phyloP scores from a whole-genome alignment of 768 basidiomycete genomes.

The Mycena latifolia region DNA sequence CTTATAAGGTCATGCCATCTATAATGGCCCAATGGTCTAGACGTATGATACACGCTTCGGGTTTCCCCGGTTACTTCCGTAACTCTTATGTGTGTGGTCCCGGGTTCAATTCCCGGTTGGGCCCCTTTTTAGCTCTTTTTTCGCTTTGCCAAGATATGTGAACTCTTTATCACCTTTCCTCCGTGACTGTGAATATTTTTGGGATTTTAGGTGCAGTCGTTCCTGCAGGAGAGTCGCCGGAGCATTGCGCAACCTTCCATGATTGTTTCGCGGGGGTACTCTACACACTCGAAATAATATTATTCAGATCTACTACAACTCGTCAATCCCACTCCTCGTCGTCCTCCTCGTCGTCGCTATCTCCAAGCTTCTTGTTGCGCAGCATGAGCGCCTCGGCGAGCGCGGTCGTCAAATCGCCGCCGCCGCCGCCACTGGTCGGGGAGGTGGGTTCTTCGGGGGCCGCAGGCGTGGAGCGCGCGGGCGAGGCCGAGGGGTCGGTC shows the following conservation, averaged over 20 bases:
- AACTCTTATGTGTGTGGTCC: conserved; percentile 10
- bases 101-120: conserved; percentile 26
- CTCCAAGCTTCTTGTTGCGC: conserved; percentile 89
- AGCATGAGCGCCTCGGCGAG: conserved; percentile 86
- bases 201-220: too few relatives aligned
- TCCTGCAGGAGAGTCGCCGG: too few relatives aligned
- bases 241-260: too few relatives aligned
- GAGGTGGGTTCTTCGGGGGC: conserved; percentile 48
- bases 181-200: too few relatives aligned
- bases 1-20: too few relatives aligned
- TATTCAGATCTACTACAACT: background rate
- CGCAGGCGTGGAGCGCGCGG: conserved; percentile 41
- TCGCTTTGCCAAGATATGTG: too few relatives aligned
- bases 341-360: conserved; percentile 83
- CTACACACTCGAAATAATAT: too few relatives aligned
- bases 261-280: too few relatives aligned
- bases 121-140: conserved; percentile 5
- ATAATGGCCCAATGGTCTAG: conserved; percentile 27
- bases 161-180: too few relatives aligned
- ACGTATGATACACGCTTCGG: conserved; percentile 28
- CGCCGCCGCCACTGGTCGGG: conserved; percentile 72
- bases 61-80: background rate
- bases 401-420: conserved; percentile 81
- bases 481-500: conserved; percentile 56
- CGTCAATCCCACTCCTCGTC: conserved; percentile 69